Evolutionary conservation across 192 early-diverging fungal species (phyloP), one percentile per base, ranked within the genome.

Genomic region (Geranomyces michiganensis): DNA sequence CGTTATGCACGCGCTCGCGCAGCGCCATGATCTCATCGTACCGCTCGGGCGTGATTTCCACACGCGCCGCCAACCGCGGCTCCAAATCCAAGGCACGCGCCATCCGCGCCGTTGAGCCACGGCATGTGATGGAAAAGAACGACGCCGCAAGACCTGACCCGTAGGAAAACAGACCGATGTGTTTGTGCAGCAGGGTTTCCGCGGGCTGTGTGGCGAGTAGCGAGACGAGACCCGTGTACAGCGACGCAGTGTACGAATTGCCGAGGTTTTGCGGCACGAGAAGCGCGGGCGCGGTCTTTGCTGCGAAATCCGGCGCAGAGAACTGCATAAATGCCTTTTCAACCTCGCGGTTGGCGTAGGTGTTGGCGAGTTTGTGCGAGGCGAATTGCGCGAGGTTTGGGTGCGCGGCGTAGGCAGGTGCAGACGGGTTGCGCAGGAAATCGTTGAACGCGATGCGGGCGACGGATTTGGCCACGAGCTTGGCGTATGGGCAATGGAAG

Each of bases 401-500:
- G 68, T 87, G 80, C 48, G 91, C 85, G 22, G 27, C 22, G 19
- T 5, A 19, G 6, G 58, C 58, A 26, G 51, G 26, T 6, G 51
- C 4, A 32, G 58, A 26, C 14, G 58, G 22, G 76, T 92, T 84
- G 56, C 90, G 88, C 61, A 89, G 59, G 82, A 94, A 95, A 77
- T 99, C 97, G 78, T 97, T 96, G 83, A 91, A 96, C 19, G 85
- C 86, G 73, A 96, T 79, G 60, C 97, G 92, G 49, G 89, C 95
- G 80, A 91, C 92, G 32, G 93, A 91, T 83, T 99, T 99, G 83
- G 89, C 90, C 12, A 99, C 95, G 73, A 98, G 86, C 87, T 99
- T 99, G 78, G 91, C 90, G 88, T 98, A 98, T 41, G 97, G 97
- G 59, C 93, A 93, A 85, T 99, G 97, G 88, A 96, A 97, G 43